A percentile compares a stretch with the other conserved stretches of the same genome.
Conservation (phyloP, 2,329 filamentous ascomycete genomes). For the Phaeomoniella chlamydospora region DNA sequence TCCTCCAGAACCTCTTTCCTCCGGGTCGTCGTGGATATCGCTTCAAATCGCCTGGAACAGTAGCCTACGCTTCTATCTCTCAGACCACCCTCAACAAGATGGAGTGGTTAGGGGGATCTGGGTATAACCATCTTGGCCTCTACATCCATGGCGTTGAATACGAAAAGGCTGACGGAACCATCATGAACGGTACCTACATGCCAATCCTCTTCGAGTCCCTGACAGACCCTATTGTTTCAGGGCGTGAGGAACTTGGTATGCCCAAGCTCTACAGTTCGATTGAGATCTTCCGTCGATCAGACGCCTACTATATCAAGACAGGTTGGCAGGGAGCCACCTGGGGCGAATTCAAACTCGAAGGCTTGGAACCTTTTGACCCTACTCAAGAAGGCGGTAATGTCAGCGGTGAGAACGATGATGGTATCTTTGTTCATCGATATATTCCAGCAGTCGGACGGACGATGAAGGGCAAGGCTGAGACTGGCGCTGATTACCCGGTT, state of each 20-base stretch:
- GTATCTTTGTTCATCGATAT: constrained; percentile 42
- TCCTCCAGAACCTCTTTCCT: constrained; percentile 34
- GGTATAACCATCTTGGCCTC: constrained; percentile 44
- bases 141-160: constrained; percentile 51
- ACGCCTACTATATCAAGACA: constrained; percentile 23
- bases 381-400: constrained; percentile 6
- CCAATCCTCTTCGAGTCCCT: constrained; percentile 44
- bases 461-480: constrained; percentile 34
- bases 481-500: constrained; percentile 38
- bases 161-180: constrained; percentile 30
- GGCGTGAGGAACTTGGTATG: constrained; percentile 47
- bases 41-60: constrained; percentile 28
- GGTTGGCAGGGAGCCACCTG: constrained; percentile 29
- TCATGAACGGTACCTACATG: constrained; percentile 38
- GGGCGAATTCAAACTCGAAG: constrained; percentile 21
- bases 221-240: constrained; percentile 45
- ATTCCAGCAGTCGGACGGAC: constrained; percentile 38
- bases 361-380: constrained; percentile 11
- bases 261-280: constrained; percentile 43
- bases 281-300: constrained; percentile 22
- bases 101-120: constrained; percentile 45
- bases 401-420: constrained; percentile 22
- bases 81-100: constrained; percentile 33
- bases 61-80: constrained; percentile 28
- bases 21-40: constrained; percentile 21